Base-by-base conservation (phyloP, 495 filamentous ascomycete species). In the Penicillium silybi region DNA sequence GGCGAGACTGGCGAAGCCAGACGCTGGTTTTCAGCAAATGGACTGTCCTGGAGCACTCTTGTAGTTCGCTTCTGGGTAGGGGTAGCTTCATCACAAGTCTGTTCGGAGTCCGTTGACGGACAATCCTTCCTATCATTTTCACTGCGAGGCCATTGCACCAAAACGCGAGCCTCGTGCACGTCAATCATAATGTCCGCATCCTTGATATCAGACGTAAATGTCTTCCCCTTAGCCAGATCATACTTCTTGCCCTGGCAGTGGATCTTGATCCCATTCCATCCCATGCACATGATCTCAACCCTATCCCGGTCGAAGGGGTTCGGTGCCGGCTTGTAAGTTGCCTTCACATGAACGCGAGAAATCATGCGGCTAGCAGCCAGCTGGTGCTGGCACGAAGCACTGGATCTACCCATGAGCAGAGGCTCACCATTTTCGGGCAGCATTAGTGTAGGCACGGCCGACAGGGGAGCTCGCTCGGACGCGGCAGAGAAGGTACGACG, bases 191-290 rank as follows among this genome's bases (percentile, higher is more conserved):
- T 92, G 63, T 96, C 90, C 29, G 84, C 86, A 62, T 85, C 79
- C 64, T 92, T 90, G 38, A 89, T 92, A 70, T 95, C 89, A 48
- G 92, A 95, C 22, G 84, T 86, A 70, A 96, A 98, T 23, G 83
- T 85, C 67, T 95, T 91, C 6, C 87, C 90, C 73, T 95, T 97
- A 41, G 73, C 76, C 68, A 98, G 66, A 54, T 95, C 89, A 77
- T 87, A 93, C 25, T 86, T 87, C 59, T 84, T 85, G 20, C 92
- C 92, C 68, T 91, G 87, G 71, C 89, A 97, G 70, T 96, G 92
- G 50, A 98, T 72, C 68, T 90, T 96, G 44, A 92, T 78, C 11
- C 93, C 92, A 69, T 98, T 98, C 92, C 92, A 97, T 16, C 93
- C 93, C 62, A 86, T 80, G 70, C 93, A 98, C 65, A 87, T 80